Percentiles rank a stretch among this genome's conserved stretches.
Conservation (phyloP, 2,329 filamentous ascomycete species). For the Fusarium sp. region DNA sequence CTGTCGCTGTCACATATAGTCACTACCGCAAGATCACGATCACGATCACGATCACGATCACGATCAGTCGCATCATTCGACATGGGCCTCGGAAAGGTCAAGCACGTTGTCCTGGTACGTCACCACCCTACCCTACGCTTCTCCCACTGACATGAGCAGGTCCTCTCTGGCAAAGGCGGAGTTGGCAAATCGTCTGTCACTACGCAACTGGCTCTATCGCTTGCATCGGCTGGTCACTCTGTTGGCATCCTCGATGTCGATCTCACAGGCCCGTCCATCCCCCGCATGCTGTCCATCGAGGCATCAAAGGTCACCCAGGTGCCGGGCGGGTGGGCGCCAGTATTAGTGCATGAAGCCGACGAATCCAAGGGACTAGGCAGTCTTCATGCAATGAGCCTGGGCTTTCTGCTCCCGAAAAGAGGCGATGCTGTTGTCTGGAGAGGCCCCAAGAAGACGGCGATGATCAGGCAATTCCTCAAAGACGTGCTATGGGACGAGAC, state of each 20-base stretch:
- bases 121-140: constrained; percentile 7
- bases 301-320: constrained; percentile 89
- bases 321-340: constrained; percentile 91
- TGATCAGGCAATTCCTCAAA: constrained; percentile 95
- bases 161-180: constrained; percentile 96
- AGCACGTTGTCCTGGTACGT: constrained; percentile 79
- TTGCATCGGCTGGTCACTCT: constrained; percentile 84
- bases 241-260: constrained; percentile 97
- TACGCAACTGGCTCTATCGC: constrained; percentile 90
- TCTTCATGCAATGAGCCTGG: constrained; percentile 88
- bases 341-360: constrained; percentile 78
- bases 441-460: constrained; percentile 97
- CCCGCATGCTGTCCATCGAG: constrained; percentile 92
- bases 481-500: constrained; percentile 89
- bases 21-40: not conserved
- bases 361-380: constrained; percentile 65
- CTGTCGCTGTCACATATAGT: not conserved
- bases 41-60: not conserved
- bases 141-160: constrained; percentile 53
- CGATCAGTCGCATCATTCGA: constrained; percentile 38
- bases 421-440: constrained; percentile 97
- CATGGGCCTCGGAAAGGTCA: constrained; percentile 66
- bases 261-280: constrained; percentile 95
- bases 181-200: constrained; percentile 99
- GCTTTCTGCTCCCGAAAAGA: constrained; percentile 84